phyloP scores from a whole-genome alignment of 2,329 filamentous ascomycete genomes.

The Claviceps digitariae region DNA sequence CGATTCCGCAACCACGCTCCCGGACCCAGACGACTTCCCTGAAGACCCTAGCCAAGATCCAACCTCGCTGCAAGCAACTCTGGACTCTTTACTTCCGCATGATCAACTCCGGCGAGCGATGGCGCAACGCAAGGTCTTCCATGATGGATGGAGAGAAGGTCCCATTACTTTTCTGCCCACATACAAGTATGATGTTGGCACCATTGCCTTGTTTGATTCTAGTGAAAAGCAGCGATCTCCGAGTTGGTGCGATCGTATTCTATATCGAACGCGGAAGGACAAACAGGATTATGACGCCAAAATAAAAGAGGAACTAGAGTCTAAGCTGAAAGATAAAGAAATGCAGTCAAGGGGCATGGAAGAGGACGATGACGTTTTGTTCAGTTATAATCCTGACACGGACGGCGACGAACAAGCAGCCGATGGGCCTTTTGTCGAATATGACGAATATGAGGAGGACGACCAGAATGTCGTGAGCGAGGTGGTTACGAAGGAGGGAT shows the following conservation, averaged over 20 bases:
- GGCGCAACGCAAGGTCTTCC: slow-evolving; percentile 62
- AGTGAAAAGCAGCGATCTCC: slow-evolving; percentile 88
- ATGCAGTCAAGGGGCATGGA: slow-evolving; percentile 72
- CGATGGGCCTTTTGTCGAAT: slow-evolving; percentile 32
- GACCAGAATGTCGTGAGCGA: slow-evolving; percentile 26
- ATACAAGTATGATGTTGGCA: slow-evolving; percentile 97
- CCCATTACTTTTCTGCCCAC: slow-evolving; percentile 80
- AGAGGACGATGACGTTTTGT: slow-evolving; percentile 71
- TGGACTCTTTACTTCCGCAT: slow-evolving; percentile 76
- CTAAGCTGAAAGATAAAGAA: slow-evolving; percentile 64
- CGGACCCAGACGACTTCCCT: slow-evolving; percentile 52
- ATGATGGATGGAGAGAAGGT: slow-evolving; percentile 87
- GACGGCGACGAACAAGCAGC: slow-evolving; percentile 39
- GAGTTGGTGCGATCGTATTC: slow-evolving; percentile 92
- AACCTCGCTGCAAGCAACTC: slow-evolving; percentile 72
- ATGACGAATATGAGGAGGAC: slow-evolving; percentile 43
- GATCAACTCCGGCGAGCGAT: slow-evolving; percentile 74
- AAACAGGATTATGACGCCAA: slow-evolving; percentile 51
- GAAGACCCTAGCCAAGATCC: slow-evolving; percentile 65
- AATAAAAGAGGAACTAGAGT: slow-evolving; percentile 48
- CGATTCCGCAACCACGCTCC: slow-evolving; percentile 30
- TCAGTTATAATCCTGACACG: slow-evolving; percentile 77
- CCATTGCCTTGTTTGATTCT: slow-evolving; percentile 80
- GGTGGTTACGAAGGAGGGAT: slow-evolving; percentile 44
- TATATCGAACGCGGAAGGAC: slow-evolving; percentile 68